Evolutionary conservation across 2,329 filamentous ascomycete species (phyloP), one percentile per base, ranked within the genome.

Genomic region (Neonectria coccinea): DNA sequence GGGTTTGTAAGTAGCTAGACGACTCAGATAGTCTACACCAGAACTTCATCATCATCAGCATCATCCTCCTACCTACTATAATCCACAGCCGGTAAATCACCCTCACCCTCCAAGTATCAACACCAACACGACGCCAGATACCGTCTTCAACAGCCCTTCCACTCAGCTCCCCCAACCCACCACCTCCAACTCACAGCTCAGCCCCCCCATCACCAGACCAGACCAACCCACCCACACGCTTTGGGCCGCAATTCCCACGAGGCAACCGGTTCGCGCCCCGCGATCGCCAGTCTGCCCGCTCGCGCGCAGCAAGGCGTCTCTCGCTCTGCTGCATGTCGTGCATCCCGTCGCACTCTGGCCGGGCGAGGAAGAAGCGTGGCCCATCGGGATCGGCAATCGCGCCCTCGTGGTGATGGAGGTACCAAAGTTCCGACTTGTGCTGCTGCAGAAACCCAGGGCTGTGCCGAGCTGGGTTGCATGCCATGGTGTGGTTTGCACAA

Each of bases 81-180:
- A 25, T 25, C 5, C 25, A 25, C 25, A 25, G 1, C 6, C 25
- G 5, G 12, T 11, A 5, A 36, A 36, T 14, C 31, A 48, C 45
- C 44, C 44, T 47, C 22, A 27, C 29, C 9, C 2, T 25, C 29
- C 29, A 31, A 31, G 9, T 10, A 36, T 5, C 12, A 16, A 36
- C 14, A 36, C 5, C 33, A 10, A 31, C 10, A 31, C 9, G 2
- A 31, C 9, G 2, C 44, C 44, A 22, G 44, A 47, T 47, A 47
- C 44, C 22, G 1, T 3, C 41, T 20, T 41, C 31, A 55, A 5
- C 53, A 60, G 53, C 65, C 55, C 64, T 11, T 14, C n/a, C 18
- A 10, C 12, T 20, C 50, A 45, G 57, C 70, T 73, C 66, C 64
- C 69, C 69, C 71, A 69, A 72, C 64, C 70, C 68, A 72, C 70